A percentile compares a stretch with the other conserved stretches of the same genome.
phyloP scores from a whole-genome alignment of 2,329 filamentous ascomycete species.

The Fusarium luffae region DNA sequence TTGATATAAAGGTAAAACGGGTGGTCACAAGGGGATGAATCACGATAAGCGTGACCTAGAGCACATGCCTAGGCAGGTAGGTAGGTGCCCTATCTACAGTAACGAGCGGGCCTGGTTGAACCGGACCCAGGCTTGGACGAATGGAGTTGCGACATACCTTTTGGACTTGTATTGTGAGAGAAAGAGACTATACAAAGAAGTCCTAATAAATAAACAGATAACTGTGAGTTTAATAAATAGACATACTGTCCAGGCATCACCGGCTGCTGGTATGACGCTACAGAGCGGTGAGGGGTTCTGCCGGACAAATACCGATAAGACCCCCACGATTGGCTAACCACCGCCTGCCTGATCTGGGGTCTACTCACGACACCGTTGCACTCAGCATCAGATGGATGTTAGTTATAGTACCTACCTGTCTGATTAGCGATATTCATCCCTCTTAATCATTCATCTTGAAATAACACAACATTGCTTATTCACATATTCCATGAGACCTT shows the following conservation, averaged over 20 bases:
- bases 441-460: background rate
- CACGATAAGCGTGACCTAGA: constrained; percentile 42
- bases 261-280: constrained; percentile 42
- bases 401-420: background rate
- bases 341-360: constrained; percentile 41
- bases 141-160: background rate
- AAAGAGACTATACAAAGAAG: background rate
- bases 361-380: constrained; percentile 44
- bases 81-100: background rate
- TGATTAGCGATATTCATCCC: constrained; percentile 6
- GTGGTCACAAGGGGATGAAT: constrained; percentile 39
- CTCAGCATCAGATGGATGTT: background rate
- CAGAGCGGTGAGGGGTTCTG: constrained; percentile 44
- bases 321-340: constrained; percentile 17
- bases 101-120: background rate
- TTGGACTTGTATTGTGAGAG: background rate
- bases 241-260: constrained; percentile 42
- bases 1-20: background rate
- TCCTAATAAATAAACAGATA: constrained; percentile 9
- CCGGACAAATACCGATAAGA: constrained; percentile 42
- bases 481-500: background rate
- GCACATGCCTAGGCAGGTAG: constrained; percentile 36
- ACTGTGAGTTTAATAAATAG: background rate
- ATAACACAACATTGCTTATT: background rate
- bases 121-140: background rate